phyloP scores from a whole-genome alignment of 75 land plant genomes.

The Picea sitchensis region DNA sequence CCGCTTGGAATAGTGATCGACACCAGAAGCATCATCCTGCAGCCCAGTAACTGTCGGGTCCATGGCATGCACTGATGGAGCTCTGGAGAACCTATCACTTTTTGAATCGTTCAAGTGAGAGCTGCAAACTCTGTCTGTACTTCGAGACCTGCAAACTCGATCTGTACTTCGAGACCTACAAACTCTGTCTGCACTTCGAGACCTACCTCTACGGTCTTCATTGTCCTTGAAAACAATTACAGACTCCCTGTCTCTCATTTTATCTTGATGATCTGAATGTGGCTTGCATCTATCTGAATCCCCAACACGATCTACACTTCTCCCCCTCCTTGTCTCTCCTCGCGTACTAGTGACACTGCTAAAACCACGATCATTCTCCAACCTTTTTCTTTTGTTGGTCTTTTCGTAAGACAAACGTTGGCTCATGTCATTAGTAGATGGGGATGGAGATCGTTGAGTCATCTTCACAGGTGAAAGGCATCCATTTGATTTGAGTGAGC shows the following conservation, averaged over 20 bases:
- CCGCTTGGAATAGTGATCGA: slow-evolving; percentile 5
- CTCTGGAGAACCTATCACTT: slow-evolving; percentile 10
- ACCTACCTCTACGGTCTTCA: not conserved
- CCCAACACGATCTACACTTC: not conserved
- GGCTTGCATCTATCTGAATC: not conserved
- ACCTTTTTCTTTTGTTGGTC: slow-evolving; percentile 5
- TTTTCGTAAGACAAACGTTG: not conserved
- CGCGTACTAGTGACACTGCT: not conserved
- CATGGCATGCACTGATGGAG: not conserved
- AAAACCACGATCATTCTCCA: not conserved
- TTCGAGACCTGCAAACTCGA: slow-evolving; percentile 1
- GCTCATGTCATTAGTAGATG: not conserved
- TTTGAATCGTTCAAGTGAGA: not conserved
- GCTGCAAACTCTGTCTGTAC: slow-evolving; percentile 1
- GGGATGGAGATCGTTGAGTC: not conserved
- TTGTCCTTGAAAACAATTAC: slow-evolving; percentile 1
- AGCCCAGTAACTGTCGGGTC: not conserved
- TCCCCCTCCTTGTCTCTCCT: not conserved
- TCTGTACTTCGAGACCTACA: not conserved
- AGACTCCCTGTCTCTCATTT: not conserved
- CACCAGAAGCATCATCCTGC: slow-evolving; percentile 7
- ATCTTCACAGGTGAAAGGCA: not conserved
- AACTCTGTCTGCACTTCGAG: slow-evolving; percentile 4
- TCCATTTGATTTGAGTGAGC: slow-evolving; percentile 4
- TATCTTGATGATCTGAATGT: not conserved